A percentile compares a stretch with the other conserved stretches of the same genome.
Evolutionary conservation across 108 stramenopile species (phyloP).

Genomic region (Skeletonema grethae): DNA sequence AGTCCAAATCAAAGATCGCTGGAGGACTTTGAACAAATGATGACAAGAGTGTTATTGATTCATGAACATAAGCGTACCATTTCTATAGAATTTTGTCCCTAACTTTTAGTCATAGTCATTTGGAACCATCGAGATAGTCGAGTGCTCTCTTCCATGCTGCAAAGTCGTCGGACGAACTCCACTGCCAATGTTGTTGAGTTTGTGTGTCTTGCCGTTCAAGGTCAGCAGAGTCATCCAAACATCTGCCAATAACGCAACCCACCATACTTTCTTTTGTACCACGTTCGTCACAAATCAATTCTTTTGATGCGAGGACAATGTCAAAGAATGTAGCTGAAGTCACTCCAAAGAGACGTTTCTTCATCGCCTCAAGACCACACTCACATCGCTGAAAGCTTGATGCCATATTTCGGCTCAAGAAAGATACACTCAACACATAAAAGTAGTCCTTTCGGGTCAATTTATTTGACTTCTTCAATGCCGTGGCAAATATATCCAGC

Average conservation of each 20-base stretch:
- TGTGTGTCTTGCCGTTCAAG: conserved; percentile 14
- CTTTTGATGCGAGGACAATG: conserved; percentile 18
- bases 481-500: conserved; percentile 38
- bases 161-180: conserved; percentile 6
- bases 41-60: conserved; percentile 2
- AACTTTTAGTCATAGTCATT: background rate
- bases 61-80: background rate
- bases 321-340: conserved; percentile 26
- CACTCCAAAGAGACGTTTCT: conserved; percentile 36
- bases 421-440: conserved; percentile 40
- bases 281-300: conserved; percentile 15
- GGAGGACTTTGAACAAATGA: conserved; percentile 57
- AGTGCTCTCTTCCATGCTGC: conserved; percentile 16
- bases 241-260: conserved; percentile 19
- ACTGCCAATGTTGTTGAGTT: conserved; percentile 8
- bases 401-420: conserved; percentile 46
- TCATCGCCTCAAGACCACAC: conserved; percentile 55
- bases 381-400: conserved; percentile 50
- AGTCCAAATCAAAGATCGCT: conserved; percentile 79
- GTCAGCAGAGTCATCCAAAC: conserved; percentile 11
- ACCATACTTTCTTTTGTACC: conserved; percentile 36
- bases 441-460: conserved; percentile 37
- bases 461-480: conserved; percentile 24
- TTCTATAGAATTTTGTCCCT: background rate
- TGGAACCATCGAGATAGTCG: background rate